These are phyloP conservation scores for Botryosphaeria dothidea DNA, from an alignment of 2,329 filamentous ascomycete genomes.

Conservation along the genomic window DNA sequence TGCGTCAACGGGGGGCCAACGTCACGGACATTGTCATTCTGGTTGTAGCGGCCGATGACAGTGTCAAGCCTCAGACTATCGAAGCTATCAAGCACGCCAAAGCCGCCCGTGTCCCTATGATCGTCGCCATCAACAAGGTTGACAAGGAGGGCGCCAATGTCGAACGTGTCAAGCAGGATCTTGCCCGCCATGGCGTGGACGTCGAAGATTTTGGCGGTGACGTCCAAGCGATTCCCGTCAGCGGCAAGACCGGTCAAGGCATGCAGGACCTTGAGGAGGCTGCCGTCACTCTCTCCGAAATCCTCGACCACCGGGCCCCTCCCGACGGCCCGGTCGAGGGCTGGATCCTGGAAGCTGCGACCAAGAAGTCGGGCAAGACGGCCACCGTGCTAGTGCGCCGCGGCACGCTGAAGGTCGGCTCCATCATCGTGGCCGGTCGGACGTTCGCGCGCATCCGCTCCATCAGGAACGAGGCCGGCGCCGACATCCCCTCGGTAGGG, in stretches of 20 bases:
- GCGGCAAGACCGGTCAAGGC: slow-evolving; percentile 88
- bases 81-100: slow-evolving; percentile 95
- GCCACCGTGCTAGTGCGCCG: slow-evolving; percentile 88
- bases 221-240: slow-evolving; percentile 86
- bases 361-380: slow-evolving; percentile 79
- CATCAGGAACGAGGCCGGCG: slow-evolving; percentile 81
- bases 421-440: slow-evolving; percentile 82
- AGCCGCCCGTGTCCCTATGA: slow-evolving; percentile 84
- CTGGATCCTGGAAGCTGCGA: slow-evolving; percentile 89
- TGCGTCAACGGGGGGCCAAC: slow-evolving; percentile 92
- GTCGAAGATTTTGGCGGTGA: slow-evolving; percentile 96
- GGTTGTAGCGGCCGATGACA: slow-evolving; percentile 95
- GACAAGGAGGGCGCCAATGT: slow-evolving; percentile 83
- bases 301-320: slow-evolving; percentile 87
- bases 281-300: slow-evolving; percentile 80
- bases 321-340: slow-evolving; percentile 77
- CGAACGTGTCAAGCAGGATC: slow-evolving; percentile 84
- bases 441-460: slow-evolving; percentile 86
- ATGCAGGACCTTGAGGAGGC: slow-evolving; percentile 93
- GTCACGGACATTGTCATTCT: slow-evolving; percentile 96
- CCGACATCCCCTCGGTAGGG: slow-evolving; percentile 68
- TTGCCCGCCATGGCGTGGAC: slow-evolving; percentile 79
- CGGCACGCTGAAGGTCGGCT: slow-evolving; percentile 78
- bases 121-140: slow-evolving; percentile 96
- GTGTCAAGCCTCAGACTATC: slow-evolving; percentile 94